Evolutionary conservation across 306 rosid species (phyloP).

Genomic region (Leucaena leucocephala): DNA sequence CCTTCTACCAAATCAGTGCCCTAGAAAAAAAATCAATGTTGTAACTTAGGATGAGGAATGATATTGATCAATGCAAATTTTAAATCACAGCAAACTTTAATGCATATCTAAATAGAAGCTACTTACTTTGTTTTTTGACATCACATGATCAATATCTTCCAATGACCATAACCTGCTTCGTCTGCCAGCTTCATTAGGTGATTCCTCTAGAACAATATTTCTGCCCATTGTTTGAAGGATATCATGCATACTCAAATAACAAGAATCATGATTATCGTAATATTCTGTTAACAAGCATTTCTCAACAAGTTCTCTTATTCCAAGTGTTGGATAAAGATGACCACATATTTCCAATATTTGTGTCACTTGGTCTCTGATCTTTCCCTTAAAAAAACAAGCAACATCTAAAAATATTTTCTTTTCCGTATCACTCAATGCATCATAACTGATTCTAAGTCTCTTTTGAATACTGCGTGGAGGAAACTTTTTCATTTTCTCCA

Average conservation of each 20-base stretch:
- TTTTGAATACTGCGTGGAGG: neutral
- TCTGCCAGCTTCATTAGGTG: neutral
- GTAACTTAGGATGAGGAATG: neutral
- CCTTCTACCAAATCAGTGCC: neutral
- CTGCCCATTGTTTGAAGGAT: neutral
- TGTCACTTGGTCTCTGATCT: neutral
- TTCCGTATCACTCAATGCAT: neutral
- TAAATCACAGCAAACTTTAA: neutral
- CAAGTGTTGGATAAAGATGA: neutral
- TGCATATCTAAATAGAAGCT: neutral
- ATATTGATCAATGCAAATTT: neutral
- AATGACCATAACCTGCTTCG: neutral
- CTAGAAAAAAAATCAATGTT: neutral
- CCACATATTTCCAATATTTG: neutral
- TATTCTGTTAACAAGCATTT: neutral
- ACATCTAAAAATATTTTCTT: neutral
- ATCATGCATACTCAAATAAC: neutral
- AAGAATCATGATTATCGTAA: neutral
- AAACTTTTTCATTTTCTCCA: neutral
- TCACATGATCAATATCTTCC: neutral
- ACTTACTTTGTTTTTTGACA: neutral
- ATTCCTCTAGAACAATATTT: neutral
- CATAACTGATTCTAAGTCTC: neutral
- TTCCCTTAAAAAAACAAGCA: neutral
- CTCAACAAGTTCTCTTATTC: neutral